Conservation (phyloP, 305 asterid genomes). For the Galium porrigens region DNA sequence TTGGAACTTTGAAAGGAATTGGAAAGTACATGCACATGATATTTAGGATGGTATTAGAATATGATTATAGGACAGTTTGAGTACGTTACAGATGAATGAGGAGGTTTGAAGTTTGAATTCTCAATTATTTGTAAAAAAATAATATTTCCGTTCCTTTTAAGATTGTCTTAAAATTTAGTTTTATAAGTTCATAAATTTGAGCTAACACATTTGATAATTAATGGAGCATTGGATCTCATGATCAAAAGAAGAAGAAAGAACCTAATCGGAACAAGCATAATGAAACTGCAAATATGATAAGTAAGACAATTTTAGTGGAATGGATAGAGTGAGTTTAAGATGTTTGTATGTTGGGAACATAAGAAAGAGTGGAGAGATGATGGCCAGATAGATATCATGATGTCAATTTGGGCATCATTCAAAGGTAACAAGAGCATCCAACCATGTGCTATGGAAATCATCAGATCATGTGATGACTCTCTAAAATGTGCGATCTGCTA, state of each 20-base stretch:
- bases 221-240: neutral
- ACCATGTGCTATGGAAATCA: slow-evolving; percentile 2
- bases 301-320: too few species aligned
- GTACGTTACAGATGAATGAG: neutral
- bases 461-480: slow-evolving; percentile 10
- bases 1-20: neutral
- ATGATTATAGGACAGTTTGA: neutral
- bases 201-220: neutral
- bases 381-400: slow-evolving; percentile 37
- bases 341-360: slow-evolving; percentile 40
- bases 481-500: slow-evolving; percentile 6
- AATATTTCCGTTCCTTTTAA: too few species aligned
- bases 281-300: too few species aligned
- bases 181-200: too few species aligned
- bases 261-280: too few species aligned
- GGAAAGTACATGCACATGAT: neutral
- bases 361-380: slow-evolving; percentile 25
- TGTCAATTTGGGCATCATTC: slow-evolving; percentile 26
- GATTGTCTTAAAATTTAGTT: neutral
- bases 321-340: slow-evolving; percentile 3
- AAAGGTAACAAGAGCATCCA: neutral
- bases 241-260: too few species aligned
- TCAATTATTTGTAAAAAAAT: too few species aligned
- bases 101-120: neutral
- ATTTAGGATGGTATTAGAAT: too few species aligned